Percentiles rank a stretch among this genome's conserved stretches.
Conservation (phyloP, 768 basidiomycete species). For the Amanita pallidorosea region DNA sequence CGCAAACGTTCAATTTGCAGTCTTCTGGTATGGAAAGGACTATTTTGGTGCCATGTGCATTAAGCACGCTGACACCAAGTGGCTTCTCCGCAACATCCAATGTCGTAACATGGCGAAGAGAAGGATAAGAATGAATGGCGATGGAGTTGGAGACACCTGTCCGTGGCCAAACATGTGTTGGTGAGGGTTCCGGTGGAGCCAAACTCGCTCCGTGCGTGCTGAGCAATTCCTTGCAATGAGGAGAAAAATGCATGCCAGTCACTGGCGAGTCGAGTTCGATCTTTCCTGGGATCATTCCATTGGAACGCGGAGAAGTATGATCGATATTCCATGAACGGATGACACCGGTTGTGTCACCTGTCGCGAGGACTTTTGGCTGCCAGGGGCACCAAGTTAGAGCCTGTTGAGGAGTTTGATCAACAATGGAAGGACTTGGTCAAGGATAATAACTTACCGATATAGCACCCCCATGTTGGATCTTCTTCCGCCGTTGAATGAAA, state of each 20-base stretch:
- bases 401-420: slow-evolving; percentile 21
- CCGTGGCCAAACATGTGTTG: slow-evolving; percentile 6
- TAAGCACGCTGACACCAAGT: slow-evolving; percentile 48
- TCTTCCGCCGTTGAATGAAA: slow-evolving; percentile 45
- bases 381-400: slow-evolving; percentile 88
- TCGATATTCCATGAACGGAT: slow-evolving; percentile 47
- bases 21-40: slow-evolving; percentile 16
- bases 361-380: slow-evolving; percentile 70
- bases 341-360: slow-evolving; percentile 53
- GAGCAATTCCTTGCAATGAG: slow-evolving; percentile 78
- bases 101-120: slow-evolving; percentile 42
- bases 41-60: slow-evolving; percentile 17
- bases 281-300: slow-evolving; percentile 32
- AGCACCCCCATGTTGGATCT: slow-evolving; percentile 59
- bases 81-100: slow-evolving; percentile 31
- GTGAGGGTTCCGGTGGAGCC: slow-evolving; percentile 2
- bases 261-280: slow-evolving; percentile 49
- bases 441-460: slow-evolving; percentile 27
- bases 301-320: slow-evolving; percentile 28
- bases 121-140: slow-evolving; percentile 49
- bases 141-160: slow-evolving; percentile 24
- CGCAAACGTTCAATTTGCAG: slow-evolving; percentile 17
- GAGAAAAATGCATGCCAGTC: slow-evolving; percentile 63
- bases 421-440: not conserved
- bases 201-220: slow-evolving; percentile 51